Evolutionary conservation across 768 basidiomycete genomes (phyloP).

Genomic region (Lactarius sanguifluus): DNA sequence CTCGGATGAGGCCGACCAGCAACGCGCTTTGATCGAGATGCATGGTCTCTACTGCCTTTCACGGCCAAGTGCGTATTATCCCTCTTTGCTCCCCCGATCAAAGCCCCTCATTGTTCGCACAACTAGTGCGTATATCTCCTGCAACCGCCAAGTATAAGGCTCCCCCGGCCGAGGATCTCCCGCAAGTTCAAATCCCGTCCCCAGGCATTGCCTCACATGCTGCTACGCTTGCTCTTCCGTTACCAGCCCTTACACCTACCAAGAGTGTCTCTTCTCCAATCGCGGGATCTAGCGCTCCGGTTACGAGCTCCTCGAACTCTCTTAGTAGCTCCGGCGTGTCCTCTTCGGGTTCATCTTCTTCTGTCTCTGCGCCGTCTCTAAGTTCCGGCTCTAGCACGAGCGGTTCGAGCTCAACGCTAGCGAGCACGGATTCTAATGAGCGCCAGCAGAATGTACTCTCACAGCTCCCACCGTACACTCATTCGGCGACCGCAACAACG

Average conservation of each 20-base stretch:
- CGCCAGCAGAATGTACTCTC: constrained; percentile 46
- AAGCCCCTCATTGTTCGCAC: constrained; percentile 33
- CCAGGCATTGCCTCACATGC: constrained; percentile 30
- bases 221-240: constrained; percentile 50
- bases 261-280: constrained; percentile 75
- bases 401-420: constrained; percentile 50
- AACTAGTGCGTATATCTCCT: constrained; percentile 83
- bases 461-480: constrained; percentile 43
- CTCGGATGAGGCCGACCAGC: constrained; percentile 84
- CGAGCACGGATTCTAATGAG: constrained; percentile 54
- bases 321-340: constrained; percentile 32
- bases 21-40: constrained; percentile 89
- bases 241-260: constrained; percentile 45
- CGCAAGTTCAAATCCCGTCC: constrained; percentile 28
- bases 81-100: constrained; percentile 6
- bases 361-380: constrained; percentile 36
- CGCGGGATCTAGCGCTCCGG: constrained; percentile 40
- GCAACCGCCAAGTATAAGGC: constrained; percentile 87
- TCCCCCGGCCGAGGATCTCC: constrained; percentile 37
- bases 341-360: constrained; percentile 47
- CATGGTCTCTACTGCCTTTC: constrained; percentile 88
- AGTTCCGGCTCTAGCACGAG: constrained; percentile 44
- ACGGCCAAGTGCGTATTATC: constrained; percentile 67
- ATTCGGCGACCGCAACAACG: constrained; percentile 11
- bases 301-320: constrained; percentile 30